Percentiles rank a stretch among this genome's conserved stretches.
These are phyloP conservation scores for Aspergillus olivimuriae DNA, from an alignment of 495 filamentous ascomycete genomes.

Conservation along the genomic window DNA sequence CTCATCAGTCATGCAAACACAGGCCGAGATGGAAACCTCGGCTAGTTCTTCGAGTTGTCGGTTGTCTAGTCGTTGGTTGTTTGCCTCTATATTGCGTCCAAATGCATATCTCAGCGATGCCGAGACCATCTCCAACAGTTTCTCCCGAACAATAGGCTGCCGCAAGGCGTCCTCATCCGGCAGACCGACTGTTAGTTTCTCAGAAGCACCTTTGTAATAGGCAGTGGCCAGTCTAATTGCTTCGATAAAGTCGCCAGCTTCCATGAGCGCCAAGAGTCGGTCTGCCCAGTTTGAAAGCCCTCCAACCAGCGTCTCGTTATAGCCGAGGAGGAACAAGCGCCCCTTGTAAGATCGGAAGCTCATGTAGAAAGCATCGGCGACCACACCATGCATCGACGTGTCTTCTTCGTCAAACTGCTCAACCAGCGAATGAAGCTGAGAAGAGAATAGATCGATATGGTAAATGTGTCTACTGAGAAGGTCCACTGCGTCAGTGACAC, in stretches of 20 bases:
- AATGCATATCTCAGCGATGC: slow-evolving; percentile 91
- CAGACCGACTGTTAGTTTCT: slow-evolving; percentile 87
- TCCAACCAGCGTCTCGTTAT: slow-evolving; percentile 83
- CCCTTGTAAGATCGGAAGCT: slow-evolving; percentile 95
- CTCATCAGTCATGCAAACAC: slow-evolving; percentile 62
- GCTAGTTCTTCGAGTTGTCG: slow-evolving; percentile 71
- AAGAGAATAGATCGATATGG: slow-evolving; percentile 80
- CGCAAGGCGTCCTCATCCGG: slow-evolving; percentile 74
- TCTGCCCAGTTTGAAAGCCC: slow-evolving; percentile 98
- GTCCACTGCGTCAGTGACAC: slow-evolving; percentile 89
- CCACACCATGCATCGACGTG: slow-evolving; percentile 84
- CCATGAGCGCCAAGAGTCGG: slow-evolving; percentile 89
- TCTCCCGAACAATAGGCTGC: slow-evolving; percentile 80
- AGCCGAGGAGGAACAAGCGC: slow-evolving; percentile 82
- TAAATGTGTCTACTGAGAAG: slow-evolving; percentile 88
- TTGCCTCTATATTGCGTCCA: slow-evolving; percentile 47
- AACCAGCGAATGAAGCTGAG: slow-evolving; percentile 74
- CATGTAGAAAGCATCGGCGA: slow-evolving; percentile 97
- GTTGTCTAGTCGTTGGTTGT: slow-evolving; percentile 42
- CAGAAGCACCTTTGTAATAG: slow-evolving; percentile 81
- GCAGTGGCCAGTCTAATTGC: slow-evolving; percentile 86
- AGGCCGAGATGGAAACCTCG: slow-evolving; percentile 74
- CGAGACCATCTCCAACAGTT: slow-evolving; percentile 86
- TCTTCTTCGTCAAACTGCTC: slow-evolving; percentile 87
- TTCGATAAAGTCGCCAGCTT: slow-evolving; percentile 85